Evolutionary conservation across 2,329 filamentous ascomycete genomes (phyloP), one percentile per base, ranked within the genome.

Genomic region (Pyrenophora teres): DNA sequence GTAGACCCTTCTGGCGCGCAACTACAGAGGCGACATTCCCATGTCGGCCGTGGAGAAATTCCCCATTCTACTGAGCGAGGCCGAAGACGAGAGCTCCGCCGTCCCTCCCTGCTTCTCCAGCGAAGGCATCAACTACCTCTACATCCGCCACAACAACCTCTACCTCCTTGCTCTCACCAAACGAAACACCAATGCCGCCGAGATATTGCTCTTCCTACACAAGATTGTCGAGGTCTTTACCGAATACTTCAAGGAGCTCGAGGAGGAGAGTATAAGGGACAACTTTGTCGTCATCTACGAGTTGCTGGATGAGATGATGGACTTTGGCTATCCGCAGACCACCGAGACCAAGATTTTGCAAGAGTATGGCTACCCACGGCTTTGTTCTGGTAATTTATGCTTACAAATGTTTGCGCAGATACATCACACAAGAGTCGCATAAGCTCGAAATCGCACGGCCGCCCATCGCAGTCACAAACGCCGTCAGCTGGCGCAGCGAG

Each of bases 221-320:
- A 96, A 96, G 77, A 85, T 99, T 48, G 94, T 99, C 70, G 94
- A 97, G 75, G 94, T 99, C 59, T 99, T 99, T 74, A 99, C 94
- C 53, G 94, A 99, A 77, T 99, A 99, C 81, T 99, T 99, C 83
- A 99, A 99, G 76, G 93, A 95, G 59, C 83, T 99, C 54, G 94
- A 99, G 76, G 94, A 99, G 76, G 94, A 99, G 77, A 96, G 91
- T 67, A 99, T 99, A 74, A 87, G 94, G 66, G 94, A 99, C 81
- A 99, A 99, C 80, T 99, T 99, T 73, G 94, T 99, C 75, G 87
- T 99, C 72, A 99, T 99, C 71, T 99, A 99, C 81, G 94, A 99
- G 77, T 79, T 99, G 56, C 84, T 99, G 58, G 94, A 99, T 72
- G 94, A 99, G 80, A 99, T 99, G 94, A 99, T 99, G 94, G 94